Evolutionary conservation across 2,329 filamentous ascomycete genomes (phyloP).

Genomic region (Coccinonectria pachysandricola): DNA sequence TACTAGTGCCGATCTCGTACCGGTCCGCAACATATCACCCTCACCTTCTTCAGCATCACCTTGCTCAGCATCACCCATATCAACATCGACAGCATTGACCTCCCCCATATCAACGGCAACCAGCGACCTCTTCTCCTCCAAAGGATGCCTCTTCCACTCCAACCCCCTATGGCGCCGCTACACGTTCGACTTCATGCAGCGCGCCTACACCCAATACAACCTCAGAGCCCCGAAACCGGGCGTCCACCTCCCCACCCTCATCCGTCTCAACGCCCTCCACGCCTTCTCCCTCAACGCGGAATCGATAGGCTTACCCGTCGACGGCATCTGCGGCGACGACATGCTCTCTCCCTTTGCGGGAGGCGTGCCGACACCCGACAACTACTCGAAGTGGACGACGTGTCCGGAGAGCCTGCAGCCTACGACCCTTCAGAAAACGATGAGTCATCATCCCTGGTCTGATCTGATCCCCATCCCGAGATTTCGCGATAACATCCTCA

Average conservation of each 20-base stretch:
- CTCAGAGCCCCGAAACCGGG: constrained; percentile 7
- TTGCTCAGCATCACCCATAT: no score
- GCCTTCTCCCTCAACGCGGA: constrained; percentile 11
- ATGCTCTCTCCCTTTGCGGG: constrained; percentile 12
- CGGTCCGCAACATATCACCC: no score
- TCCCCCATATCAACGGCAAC: constrained; percentile 1
- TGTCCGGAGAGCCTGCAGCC: constrained; percentile 8
- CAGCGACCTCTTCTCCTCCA: background rate
- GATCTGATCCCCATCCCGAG: constrained; percentile 12
- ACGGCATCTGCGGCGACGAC: constrained; percentile 11
- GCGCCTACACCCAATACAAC: constrained; percentile 10
- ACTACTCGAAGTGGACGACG: background rate
- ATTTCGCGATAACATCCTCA: constrained; percentile 13
- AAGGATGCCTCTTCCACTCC: constrained; percentile 6
- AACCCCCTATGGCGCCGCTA: no score
- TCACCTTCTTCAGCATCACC: no score
- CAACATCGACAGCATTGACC: no score
- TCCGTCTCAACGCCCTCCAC: constrained; percentile 14
- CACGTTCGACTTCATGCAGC: constrained; percentile 11
- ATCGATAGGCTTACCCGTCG: constrained; percentile 6
- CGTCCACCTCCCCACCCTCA: constrained; percentile 9
- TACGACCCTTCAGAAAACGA: constrained; percentile 7
- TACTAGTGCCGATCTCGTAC: no score
- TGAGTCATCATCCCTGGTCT: constrained; percentile 15
- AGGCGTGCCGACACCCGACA: background rate